A percentile compares a stretch with the other conserved stretches of the same genome.
Conservation (phyloP, 768 basidiomycete genomes). For the Tricholoma hemisulphureum region DNA sequence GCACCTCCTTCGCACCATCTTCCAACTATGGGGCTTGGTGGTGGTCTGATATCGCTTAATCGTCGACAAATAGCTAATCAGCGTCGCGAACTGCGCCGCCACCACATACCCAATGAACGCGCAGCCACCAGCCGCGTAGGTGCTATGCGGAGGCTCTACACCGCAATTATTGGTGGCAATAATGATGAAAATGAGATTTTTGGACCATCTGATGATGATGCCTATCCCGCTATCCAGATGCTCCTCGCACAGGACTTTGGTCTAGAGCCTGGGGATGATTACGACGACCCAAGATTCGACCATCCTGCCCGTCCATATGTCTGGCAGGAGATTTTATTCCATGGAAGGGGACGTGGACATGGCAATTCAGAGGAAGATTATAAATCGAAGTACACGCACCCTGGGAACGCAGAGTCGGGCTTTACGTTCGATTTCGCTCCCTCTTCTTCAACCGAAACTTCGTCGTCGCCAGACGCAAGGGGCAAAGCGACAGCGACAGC, state of each 20-base stretch:
- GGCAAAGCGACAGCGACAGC: background rate
- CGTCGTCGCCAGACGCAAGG: constrained; percentile 19
- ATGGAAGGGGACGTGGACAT: background rate
- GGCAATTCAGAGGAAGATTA: constrained; percentile 42
- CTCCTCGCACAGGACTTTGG: constrained; percentile 10
- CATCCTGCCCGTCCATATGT: constrained; percentile 5
- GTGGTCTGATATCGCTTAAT: constrained; percentile 51
- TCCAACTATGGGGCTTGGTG: constrained; percentile 65
- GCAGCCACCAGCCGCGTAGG: constrained; percentile 13
- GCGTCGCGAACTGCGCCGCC: constrained; percentile 14
- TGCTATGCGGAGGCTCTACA: constrained; percentile 13
- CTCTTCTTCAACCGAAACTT: constrained; percentile 28
- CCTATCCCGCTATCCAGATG: constrained; percentile 11
- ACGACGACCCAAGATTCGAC: constrained; percentile 2
- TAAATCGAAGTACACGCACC: constrained; percentile 63
- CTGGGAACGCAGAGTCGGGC: constrained; percentile 51
- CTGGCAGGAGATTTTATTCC: constrained; percentile 8
- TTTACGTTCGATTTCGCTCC: constrained; percentile 68
- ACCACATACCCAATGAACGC: constrained; percentile 12
- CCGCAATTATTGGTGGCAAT: constrained; percentile 8
- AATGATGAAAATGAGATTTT: background rate
- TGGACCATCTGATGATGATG: constrained; percentile 5
- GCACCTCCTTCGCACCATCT: constrained; percentile 52
- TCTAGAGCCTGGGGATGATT: background rate
- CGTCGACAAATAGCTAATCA: constrained; percentile 20